Evolutionary conservation across 352 stramenopile genomes (phyloP).

Genomic region (Pythium guiyangense): DNA sequence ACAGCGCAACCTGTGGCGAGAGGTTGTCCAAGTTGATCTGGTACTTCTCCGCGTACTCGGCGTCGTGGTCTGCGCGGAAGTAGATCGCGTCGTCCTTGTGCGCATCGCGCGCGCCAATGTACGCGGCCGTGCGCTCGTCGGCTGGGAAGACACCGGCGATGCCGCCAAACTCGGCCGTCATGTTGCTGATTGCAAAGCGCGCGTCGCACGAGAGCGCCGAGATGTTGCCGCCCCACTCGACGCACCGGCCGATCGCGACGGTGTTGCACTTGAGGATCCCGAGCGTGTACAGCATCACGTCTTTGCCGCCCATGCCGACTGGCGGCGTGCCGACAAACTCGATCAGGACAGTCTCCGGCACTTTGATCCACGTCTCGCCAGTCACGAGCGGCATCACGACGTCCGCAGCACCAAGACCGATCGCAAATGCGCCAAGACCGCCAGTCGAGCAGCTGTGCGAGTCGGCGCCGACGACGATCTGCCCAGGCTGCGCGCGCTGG

Average conservation of each 20-base stretch:
- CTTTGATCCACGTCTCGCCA: conserved; percentile 86
- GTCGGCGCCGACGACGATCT: conserved; percentile 83
- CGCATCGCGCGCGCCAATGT: conserved; percentile 65
- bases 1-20: conserved; percentile 70
- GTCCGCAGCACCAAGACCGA: conserved; percentile 68
- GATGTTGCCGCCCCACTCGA: conserved; percentile 84
- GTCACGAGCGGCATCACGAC: conserved; percentile 85
- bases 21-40: conserved; percentile 70
- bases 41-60: conserved; percentile 68
- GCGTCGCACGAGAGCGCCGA: conserved; percentile 69
- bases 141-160: conserved; percentile 82
- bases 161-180: conserved; percentile 82
- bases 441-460: conserved; percentile 77
- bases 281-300: conserved; percentile 85
- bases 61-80: conserved; percentile 74
- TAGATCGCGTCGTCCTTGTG: conserved; percentile 81
- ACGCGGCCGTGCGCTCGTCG: conserved; percentile 70
- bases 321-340: conserved; percentile 69
- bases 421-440: conserved; percentile 74
- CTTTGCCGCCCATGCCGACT: conserved; percentile 77
- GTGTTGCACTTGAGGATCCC: conserved; percentile 86
- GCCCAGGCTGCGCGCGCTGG: conserved; percentile 73
- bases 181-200: conserved; percentile 83
- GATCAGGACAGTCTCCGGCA: conserved; percentile 83
- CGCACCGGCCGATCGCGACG: conserved; percentile 68